Evolutionary conservation across 2,329 filamentous ascomycete species (phyloP).

Genomic region (Arthrobotrys conoides): DNA sequence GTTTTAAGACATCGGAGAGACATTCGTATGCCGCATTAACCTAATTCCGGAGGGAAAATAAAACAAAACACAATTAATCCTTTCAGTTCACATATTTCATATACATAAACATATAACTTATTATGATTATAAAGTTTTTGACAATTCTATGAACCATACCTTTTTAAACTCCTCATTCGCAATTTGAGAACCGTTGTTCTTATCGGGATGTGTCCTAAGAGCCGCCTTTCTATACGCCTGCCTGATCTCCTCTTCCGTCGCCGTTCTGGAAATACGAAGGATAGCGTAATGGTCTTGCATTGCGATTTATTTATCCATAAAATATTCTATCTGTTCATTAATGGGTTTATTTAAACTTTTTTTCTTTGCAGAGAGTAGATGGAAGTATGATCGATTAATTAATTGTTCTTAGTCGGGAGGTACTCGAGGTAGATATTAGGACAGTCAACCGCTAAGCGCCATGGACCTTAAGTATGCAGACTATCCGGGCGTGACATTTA

Average conservation of each 20-base stretch:
- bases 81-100: neutral
- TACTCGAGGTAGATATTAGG: neutral
- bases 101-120: neutral
- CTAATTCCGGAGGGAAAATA: neutral
- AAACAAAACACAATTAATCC: neutral
- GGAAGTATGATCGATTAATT: neutral
- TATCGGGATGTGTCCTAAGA: slow-evolving; percentile 29
- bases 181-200: slow-evolving; percentile 3
- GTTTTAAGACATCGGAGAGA: slow-evolving; percentile 24
- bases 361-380: neutral
- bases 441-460: neutral
- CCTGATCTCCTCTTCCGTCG: slow-evolving; percentile 17
- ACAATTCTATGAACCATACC: slow-evolving; percentile 7
- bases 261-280: slow-evolving; percentile 14
- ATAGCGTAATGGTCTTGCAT: slow-evolving; percentile 29
- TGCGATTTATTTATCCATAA: neutral
- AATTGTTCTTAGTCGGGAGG: neutral
- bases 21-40: slow-evolving; percentile 36
- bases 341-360: neutral
- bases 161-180: slow-evolving; percentile 35
- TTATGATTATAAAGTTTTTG: too few relatives aligned
- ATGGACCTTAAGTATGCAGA: neutral
- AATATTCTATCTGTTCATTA: neutral
- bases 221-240: slow-evolving; percentile 6
- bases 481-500: neutral